Evolutionary conservation across 805 yeast species (phyloP), one percentile per base, ranked within the genome.

Genomic region (Lipomyces mesembrius): DNA sequence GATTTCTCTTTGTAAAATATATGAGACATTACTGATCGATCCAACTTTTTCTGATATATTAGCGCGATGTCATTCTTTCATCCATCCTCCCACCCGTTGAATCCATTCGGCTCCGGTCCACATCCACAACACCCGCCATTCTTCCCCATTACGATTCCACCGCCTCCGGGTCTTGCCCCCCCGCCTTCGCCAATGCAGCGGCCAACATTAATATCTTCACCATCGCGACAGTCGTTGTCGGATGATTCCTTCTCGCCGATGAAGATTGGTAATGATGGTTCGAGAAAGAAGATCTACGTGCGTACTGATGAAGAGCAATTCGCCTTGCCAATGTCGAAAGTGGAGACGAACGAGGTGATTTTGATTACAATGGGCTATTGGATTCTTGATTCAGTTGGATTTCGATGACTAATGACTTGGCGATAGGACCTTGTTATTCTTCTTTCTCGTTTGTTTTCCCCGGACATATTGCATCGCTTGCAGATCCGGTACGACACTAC

Each of bases 401-500:
- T 17, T 43, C 49, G 49, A 43, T 43, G 49, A n/a, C 49, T 43
- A 43, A 43, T 43, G 22, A 22, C 22, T 43, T 3, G 49, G 22
- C 7, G 20, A 25, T 62, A 67, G 71, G 71, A 60, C 25, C 61
- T 68, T 12, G 59, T 63, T 3, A 35, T 39, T 39, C 58, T 66
- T 22, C 61, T 68, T 17, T 56, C 71, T 11, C 57, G 67, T 14
- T 12, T 68, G 8, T 65, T 57, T 53, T 46, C 66, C 6, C 62
- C 69, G n/a, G 66, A 61, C 29, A 34, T 66, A 17, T 61, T 68
- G 46, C 67, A 59, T 57, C 66, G 67, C 11, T 46, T 68, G 29
- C 71, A 68, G 62, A 63, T 68, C 51, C 66, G 71, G 35, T 68
- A 68, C 63, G 71, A 68, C 57, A 63, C 67, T 35, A 68, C 69